Base-by-base conservation (phyloP, 352 stramenopile genomes). In the Hyphochytrium catenoides region DNA sequence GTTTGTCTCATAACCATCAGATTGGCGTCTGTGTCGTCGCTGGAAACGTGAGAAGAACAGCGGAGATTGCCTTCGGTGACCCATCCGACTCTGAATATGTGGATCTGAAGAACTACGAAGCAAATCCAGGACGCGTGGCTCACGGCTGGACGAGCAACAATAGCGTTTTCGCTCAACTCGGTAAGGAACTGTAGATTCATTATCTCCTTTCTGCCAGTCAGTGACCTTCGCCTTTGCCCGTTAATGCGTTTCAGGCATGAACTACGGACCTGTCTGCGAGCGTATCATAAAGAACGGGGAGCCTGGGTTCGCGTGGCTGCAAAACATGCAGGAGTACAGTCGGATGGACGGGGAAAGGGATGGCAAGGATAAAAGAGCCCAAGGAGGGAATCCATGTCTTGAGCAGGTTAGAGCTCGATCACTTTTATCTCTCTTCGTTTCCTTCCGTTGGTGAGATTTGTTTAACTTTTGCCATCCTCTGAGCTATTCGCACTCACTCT, bases 121-220 rank as follows among this genome's bases (percentile, higher is more conserved):
- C 72, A 47, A 83, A 91, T 41, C 78, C 78, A 3, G 63, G 91
- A 7, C 68, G 79, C 6, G 60, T 54, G 4, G 58, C 59, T 2
- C 91, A 69, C 31, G 78, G 77, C 12, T 93, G 79, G 79, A 89
- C 77, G 17, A 87, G 66, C 11, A 93, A 93, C 64, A 93, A 93
- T 52, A 84, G 60, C 33, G 71, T 93, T n/a, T 86, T 92, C 41
- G 77, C 77, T 0, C 48, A 70, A 8, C 42, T 93, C 12, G n/a
- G n/a, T n/a, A n/a, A n/a, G n/a, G n/a, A n/a, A n/a, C n/a, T n/a
- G n/a, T n/a, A n/a, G n/a, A n/a, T n/a, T n/a, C n/a, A n/a, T n/a
- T n/a, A n/a, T n/a, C n/a, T n/a, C n/a, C n/a, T n/a, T n/a, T n/a
- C n/a, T n/a, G n/a, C n/a, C n/a, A n/a, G n/a, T n/a, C n/a, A n/a